Base-by-base conservation (phyloP, 371 early-diverging fungal species). In the Syncephalastrum contaminatum region DNA sequence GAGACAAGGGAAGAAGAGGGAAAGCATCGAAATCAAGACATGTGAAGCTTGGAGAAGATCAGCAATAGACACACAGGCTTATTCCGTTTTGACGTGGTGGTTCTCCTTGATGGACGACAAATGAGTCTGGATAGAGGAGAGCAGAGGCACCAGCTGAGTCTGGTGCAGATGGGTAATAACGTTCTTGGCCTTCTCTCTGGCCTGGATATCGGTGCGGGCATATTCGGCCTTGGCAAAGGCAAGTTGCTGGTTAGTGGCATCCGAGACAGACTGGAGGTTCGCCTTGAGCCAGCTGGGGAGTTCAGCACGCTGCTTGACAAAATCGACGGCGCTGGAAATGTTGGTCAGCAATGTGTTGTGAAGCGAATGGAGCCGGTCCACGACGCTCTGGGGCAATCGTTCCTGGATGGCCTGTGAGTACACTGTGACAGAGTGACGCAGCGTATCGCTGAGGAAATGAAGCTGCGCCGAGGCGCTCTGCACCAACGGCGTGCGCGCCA, bases 101-200 rank as follows among this genome's bases (percentile, higher is more conserved):
- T 62, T 42, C 19, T 69, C 69, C 39, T 69, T 62, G 40, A 67
- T 72, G 36, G 54, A 43, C 21, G 43, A 50, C n/a, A 67, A 50
- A 25, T 75, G 66, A 48, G 72, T 67, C 27, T 71, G 73, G 24
- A 84, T 49, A 40, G 54, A 58, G 54, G 81, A 70, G n/a, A 85
- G 60, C 19, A 83, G 53, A 21, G 86, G 86, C 25, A 82, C 56
- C 3, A 83, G 63, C 54, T 84, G 80, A 10, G 36, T 30, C n/a
- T 77, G 60, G 45, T 80, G 81, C 40, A 82, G 65, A 39, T 73
- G 48, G 14, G 65, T 48, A 30, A 74, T 58, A 22, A 84, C 69
- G 48, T 71, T 71, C 55, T 71, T 75, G 14, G 80, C 72, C 70
- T 83, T 85, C 53, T 81, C 80, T 42, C 67, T 42, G 16, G 72